Base-by-base conservation (phyloP, 1,284 basidiomycete species). In the Malassezia slooffiae region DNA sequence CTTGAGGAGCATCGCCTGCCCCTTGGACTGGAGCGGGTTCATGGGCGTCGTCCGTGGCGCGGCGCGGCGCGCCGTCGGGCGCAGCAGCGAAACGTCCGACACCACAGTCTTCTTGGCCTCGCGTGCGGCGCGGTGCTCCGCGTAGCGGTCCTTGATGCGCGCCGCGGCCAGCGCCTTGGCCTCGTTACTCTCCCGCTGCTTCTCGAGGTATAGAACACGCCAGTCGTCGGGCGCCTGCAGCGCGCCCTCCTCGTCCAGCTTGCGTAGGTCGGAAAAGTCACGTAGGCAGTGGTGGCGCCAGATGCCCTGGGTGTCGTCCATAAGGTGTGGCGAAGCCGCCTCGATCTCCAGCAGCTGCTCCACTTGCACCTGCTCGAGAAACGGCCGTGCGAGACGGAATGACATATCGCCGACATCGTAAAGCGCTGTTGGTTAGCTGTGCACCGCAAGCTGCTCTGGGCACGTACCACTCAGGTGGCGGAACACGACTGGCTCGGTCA, bases 331-430 rank as follows among this genome's bases (percentile, higher is more conserved):
- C 9, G 62, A 64, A 1, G 51, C 45, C 20, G 56, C 55, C 37
- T 64, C 60, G 15, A 67, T 38, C 23, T 23, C 20, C 32, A 55
- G 48, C 19, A 67, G 57, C 41, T 67, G 61, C n/a, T 60, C 56
- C 16, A 60, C 50, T 3, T 54, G 41, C 31, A 57, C 60, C 35
- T 57, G 55, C 42, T 61, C 59, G 12, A 67, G 44, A 31, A 67
- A 52, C 3, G 58, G 55, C 33, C 44, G 45, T 15, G 57, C 60
- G 26, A 64, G 52, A 10, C 58, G 49, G 34, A 54, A 67, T 4
- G 63, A 60, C 46, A 62, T 57, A n/a, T 57, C 56, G 17, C 63
- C 63, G 9, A 67, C 45, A 33, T 64, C 59, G 27, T 60, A 56
- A 8, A 64, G 50, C 11, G 54, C 54, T 24, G 47, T 37, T 21